A percentile compares a stretch with the other conserved stretches of the same genome.
Evolutionary conservation across 306 rosid genomes (phyloP).

Genomic region (Adenanthera pavonina): DNA sequence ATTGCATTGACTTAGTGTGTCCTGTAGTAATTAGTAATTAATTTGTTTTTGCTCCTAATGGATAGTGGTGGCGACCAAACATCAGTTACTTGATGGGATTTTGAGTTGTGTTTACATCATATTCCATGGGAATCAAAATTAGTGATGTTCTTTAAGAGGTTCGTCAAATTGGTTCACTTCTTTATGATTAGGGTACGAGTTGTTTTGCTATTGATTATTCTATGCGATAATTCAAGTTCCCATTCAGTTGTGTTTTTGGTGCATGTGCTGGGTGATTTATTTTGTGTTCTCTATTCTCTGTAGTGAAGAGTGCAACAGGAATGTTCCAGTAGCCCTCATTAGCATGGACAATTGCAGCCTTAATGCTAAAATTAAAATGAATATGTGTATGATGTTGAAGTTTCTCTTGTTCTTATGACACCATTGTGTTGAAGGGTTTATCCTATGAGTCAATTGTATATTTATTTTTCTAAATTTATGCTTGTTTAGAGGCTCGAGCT

Average conservation of each 20-base stretch:
- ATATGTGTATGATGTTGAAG: constrained; percentile 49
- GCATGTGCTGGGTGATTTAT: neutral
- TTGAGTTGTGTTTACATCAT: too few species aligned
- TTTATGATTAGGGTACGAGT: neutral
- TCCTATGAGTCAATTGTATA: neutral
- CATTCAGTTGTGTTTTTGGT: neutral
- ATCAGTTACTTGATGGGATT: too few species aligned
- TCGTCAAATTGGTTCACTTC: neutral
- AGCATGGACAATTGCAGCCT: constrained; percentile 83
- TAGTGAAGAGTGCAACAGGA: constrained; percentile 80
- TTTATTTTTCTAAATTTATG: neutral
- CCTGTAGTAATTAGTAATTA: too few species aligned
- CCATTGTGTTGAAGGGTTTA: neutral
- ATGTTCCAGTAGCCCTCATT: constrained; percentile 80
- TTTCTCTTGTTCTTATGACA: neutral
- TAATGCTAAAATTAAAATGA: constrained; percentile 81
- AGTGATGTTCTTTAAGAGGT: too few species aligned
- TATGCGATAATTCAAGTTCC: too few species aligned
- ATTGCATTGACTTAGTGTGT: too few species aligned
- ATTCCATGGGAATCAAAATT: too few species aligned
- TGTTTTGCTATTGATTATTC: neutral
- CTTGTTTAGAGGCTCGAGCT: constrained; percentile 64
- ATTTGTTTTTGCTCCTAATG: too few species aligned
- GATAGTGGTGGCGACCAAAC: too few species aligned
- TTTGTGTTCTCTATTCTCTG: neutral